Conservation (phyloP, 352 stramenopile genomes). For the Blastocystis sp. region DNA sequence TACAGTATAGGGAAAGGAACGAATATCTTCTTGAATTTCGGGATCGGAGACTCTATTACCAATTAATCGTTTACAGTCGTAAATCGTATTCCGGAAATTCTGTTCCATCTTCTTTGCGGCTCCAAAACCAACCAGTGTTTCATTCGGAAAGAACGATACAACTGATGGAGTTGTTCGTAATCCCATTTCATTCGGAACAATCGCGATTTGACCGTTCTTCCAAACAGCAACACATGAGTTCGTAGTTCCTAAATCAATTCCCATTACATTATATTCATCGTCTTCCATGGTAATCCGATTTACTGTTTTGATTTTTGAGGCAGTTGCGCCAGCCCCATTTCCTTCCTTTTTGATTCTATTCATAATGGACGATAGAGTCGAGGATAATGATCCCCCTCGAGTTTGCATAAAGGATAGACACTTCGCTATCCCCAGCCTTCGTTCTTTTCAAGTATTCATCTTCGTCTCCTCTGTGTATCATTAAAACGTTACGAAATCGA, state of each 20-base stretch:
- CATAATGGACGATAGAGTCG: background rate
- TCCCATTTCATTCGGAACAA: constrained; percentile 66
- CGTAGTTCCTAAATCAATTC: constrained; percentile 92
- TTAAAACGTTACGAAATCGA: background rate
- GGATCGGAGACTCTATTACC: constrained; percentile 17
- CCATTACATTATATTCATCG: constrained; percentile 64
- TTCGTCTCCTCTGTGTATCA: background rate
- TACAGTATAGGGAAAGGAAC: constrained; percentile 17
- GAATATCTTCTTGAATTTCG: constrained; percentile 8
- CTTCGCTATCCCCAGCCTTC: constrained; percentile 20
- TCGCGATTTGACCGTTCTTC: constrained; percentile 89
- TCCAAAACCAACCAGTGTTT: constrained; percentile 76
- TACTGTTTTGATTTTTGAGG: too few relatives aligned
- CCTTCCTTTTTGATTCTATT: background rate
- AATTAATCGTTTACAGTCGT: constrained; percentile 36
- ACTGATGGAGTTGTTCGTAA: constrained; percentile 89
- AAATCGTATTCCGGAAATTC: constrained; percentile 40
- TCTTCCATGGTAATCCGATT: background rate
- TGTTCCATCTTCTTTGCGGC: constrained; percentile 77
- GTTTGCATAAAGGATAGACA: background rate
- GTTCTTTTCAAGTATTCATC: constrained; percentile 33
- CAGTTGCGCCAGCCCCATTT: background rate
- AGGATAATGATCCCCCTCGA: too few relatives aligned
- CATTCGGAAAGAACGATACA: constrained; percentile 67
- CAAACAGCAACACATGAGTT: constrained; percentile 92